Conservation (phyloP, 2,329 filamentous ascomycete species). For the Alternaria incomplexa region DNA sequence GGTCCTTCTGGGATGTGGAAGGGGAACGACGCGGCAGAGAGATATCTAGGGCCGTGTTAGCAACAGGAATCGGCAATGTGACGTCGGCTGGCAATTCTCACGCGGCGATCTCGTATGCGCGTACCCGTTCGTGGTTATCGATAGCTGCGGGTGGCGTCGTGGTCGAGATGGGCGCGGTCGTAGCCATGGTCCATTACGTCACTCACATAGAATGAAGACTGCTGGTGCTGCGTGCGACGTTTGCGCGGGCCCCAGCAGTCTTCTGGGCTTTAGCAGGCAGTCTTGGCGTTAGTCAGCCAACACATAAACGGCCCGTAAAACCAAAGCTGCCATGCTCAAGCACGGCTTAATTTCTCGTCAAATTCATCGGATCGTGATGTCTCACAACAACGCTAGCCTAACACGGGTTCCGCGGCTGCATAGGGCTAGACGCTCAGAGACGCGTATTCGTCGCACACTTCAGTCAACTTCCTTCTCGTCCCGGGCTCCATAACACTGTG, state of each 20-base stretch:
- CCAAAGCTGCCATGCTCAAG: background rate
- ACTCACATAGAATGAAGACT: background rate
- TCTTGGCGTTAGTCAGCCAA: background rate
- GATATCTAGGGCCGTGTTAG: slow-evolving; percentile 7
- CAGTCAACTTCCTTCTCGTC: slow-evolving; percentile 32
- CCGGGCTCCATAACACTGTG: slow-evolving; percentile 41
- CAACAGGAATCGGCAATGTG: background rate
- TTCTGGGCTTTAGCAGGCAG: background rate
- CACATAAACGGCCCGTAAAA: background rate
- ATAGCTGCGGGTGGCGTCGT: background rate
- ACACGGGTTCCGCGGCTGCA: background rate
- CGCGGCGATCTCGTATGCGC: slow-evolving; percentile 13
- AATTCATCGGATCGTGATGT: background rate
- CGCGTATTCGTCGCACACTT: slow-evolving; percentile 34
- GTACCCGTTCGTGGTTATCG: slow-evolving; percentile 9
- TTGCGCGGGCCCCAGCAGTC: background rate
- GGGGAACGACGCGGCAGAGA: slow-evolving; percentile 19
- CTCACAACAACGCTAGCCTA: background rate
- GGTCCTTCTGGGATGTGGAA: slow-evolving; percentile 10
- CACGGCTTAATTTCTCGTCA: background rate
- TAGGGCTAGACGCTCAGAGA: background rate
- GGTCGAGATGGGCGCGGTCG: background rate
- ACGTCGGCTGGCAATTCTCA: background rate
- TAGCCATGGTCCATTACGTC: background rate
- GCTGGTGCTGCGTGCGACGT: background rate